Base-by-base conservation (phyloP, 2,329 filamentous ascomycete genomes). In the Xylariales sp. region DNA sequence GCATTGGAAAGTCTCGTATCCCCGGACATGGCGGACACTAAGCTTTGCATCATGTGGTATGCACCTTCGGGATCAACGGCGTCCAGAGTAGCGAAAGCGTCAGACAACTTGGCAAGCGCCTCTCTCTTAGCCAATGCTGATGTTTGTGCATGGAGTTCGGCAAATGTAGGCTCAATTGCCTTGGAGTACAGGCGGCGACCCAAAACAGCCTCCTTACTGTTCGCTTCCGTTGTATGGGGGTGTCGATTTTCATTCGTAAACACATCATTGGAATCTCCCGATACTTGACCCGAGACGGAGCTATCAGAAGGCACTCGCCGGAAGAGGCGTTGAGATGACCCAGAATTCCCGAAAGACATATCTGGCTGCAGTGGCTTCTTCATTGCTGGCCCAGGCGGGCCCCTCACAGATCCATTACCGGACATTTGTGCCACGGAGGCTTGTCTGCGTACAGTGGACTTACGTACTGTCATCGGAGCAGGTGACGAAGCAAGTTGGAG, bases 311-410 rank as follows among this genome's bases (percentile, higher is more conserved):
- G 74, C 1, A 95, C 88, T 17, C 91, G 81, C 46, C 88, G 86
- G 69, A 96, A 97, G 37, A 95, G 83, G 38, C 90, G 83, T 48
- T 95, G 88, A 13, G 90, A 95, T 1, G 91, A 96, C 2, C 87
- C 88, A 6, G 83, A 85, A 61, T 97, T 97, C 36, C 91, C 93
- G 63, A 94, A 97, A 5, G 85, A 94, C 70, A 95, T 83, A 54
- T 97, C 88, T 2, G 93, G 76, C 39, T 89, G 88, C 2, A 96
- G 72, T 0, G 91, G 90, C 47, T 87, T 83, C 61, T 88, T 89
- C 1, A 78, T 61, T 3, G 70, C 71, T 39, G 13, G 66, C 57
- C 23, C 61, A 47, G 46, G 64, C 55, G 41, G 70, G 59, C 23
- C 51, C 29, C 52, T 51, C 23, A 51, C 37, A 21, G 74, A 74